phyloP scores from a whole-genome alignment of 1,139 yeast genomes.

The Scheffersomyces titani region DNA sequence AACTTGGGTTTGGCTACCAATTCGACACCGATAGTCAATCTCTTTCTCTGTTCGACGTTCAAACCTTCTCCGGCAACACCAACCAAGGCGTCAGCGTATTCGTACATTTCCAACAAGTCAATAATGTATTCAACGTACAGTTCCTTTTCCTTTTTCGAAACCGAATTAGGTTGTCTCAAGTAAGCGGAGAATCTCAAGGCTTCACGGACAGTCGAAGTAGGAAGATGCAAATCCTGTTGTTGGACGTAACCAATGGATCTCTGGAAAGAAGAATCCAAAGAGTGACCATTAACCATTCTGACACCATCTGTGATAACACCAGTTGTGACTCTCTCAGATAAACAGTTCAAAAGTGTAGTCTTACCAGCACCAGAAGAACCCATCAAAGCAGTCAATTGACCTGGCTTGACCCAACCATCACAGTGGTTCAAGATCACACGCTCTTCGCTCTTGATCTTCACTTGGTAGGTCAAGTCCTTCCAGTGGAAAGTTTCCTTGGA shows the following conservation, averaged over 20 bases:
- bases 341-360: slow-evolving; percentile 70
- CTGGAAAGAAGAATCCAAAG: slow-evolving; percentile 72
- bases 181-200: slow-evolving; percentile 73
- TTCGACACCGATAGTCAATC: slow-evolving; percentile 84
- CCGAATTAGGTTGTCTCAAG: slow-evolving; percentile 64
- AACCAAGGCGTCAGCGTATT: slow-evolving; percentile 78
- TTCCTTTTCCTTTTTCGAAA: slow-evolving; percentile 59
- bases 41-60: slow-evolving; percentile 84
- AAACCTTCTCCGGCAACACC: slow-evolving; percentile 80
- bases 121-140: slow-evolving; percentile 74
- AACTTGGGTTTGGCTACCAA: slow-evolving; percentile 85
- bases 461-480: slow-evolving; percentile 76
- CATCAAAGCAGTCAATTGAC: slow-evolving; percentile 45
- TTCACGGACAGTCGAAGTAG: slow-evolving; percentile 78
- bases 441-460: slow-evolving; percentile 63
- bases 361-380: slow-evolving; percentile 92
- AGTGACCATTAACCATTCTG: slow-evolving; percentile 71
- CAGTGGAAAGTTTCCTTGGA: slow-evolving; percentile 65
- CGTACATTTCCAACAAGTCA: slow-evolving; percentile 67
- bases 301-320: slow-evolving; percentile 74
- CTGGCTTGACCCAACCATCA: slow-evolving; percentile 61
- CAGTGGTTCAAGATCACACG: slow-evolving; percentile 66
- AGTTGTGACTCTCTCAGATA: slow-evolving; percentile 76
- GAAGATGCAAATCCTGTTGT: slow-evolving; percentile 77
- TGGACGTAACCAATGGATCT: slow-evolving; percentile 83